Evolutionary conservation across 805 yeast genomes (phyloP), one percentile per base, ranked within the genome.

Genomic region (Candida ovalis): DNA sequence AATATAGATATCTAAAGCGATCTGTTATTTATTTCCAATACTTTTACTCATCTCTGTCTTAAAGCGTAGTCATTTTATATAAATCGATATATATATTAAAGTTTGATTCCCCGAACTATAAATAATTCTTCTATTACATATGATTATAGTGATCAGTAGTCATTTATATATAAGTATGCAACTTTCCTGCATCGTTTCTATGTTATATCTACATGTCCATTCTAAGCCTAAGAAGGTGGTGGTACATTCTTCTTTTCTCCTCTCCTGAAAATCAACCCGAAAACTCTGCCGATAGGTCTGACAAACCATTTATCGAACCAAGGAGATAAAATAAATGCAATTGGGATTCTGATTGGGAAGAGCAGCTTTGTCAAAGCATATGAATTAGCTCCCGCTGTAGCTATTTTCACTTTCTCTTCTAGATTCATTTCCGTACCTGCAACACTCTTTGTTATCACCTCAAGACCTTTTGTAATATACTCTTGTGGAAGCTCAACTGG

Each of bases 401-500:
- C 60, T 8, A 58, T 48, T 36, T 55, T 46, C 3, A 63, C 59
- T 51, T 65, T 66, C 25, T 66, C 68, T 23, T 46, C 57, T 10
- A 54, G 43, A 24, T 57, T 57, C 36, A 56, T 49, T 24, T 61
- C 60, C 51, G 60, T 47, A 35, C 60, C 62, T 23, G 55, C 43
- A 8, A 62, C 54, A 3, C 73, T 72, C 30, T 68, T 65, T 46
- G 76, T 74, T 27, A 78, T 72, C 24, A 77, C 62, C 42, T 71
- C 72, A 2, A 73, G 66, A 1, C 81, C 81, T 49, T 72, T 76
- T 9, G 69, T 71, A 13, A 77, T 58, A 4, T 75, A 72, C 66
- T 78, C 76, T n/a, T 71, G 62, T 0, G 83, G 81, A 18, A 78
- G 57, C 41, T 75, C 76, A 27, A 74, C 46, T 1, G 82, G 79